Evolutionary conservation across 2,329 filamentous ascomycete genomes (phyloP), one percentile per base, ranked within the genome.

Genomic region (Penicillium capsulatum): DNA sequence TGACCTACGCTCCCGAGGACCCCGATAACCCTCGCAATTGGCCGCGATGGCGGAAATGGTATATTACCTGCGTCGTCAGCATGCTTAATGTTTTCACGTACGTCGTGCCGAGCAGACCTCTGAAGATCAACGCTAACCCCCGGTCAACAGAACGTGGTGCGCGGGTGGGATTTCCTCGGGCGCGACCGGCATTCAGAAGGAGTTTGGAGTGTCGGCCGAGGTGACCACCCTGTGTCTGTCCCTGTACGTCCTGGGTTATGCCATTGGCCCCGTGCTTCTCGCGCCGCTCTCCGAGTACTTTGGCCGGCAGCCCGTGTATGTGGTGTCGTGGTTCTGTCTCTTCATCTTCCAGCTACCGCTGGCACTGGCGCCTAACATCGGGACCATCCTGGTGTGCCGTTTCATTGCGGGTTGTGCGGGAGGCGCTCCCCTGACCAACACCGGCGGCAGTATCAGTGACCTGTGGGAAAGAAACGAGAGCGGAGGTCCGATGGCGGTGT

Each of bases 21-120:
- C 36, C 22, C 6, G 65, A 68, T 20, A 68, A 68, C 38, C 68
- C 68, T 7, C 58, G 65, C 24, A 61, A 67, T 31, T 71, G 65
- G 63, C 56, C 61, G 2, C 58, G 54, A 29, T 57, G 44, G 45
- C 58, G 57, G 17, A 66, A 65, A 42, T 69, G 66, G 66, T 69
- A 66, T 42, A 68, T 68, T 27, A 68, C 64, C 4, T 50, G 56
- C 20, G 51, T 69, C n/a, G 63, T 60, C 14, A 63, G 67, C 42
- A 55, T 61, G 43, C 48, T 69, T 15, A 59, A 60, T 33, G 54
- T 59, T 1, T 43, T 60, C 40, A 60, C 56, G 55, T 59, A 50
- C 7, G 50, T 47, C 19, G 7, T 11, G n/a, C n/a, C n/a, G n/a
- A n/a, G n/a, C 22, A 11, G 22, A 24, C 22, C 22, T 24, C 11